Percentiles rank a stretch among this genome's conserved stretches.
Conservation (phyloP, 352 stramenopile genomes). For the Globisporangium paroecandrum region DNA sequence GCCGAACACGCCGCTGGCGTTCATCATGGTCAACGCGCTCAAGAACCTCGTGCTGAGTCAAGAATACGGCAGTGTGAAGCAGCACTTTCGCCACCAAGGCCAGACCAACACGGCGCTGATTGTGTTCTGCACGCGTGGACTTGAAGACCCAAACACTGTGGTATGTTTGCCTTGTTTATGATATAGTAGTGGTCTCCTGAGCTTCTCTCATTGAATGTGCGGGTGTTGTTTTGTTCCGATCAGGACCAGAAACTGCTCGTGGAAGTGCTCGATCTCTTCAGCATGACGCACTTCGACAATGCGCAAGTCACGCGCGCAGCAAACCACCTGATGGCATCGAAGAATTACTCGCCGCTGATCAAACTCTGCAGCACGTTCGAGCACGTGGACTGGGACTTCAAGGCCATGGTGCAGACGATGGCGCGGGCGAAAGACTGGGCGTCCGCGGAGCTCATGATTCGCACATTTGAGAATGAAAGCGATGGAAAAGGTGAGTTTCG, state of each 20-base stretch:
- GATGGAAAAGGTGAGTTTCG: conserved; percentile 1
- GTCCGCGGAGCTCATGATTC: conserved; percentile 41
- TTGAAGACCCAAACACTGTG: neutral
- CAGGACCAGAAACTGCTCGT: conserved; percentile 59
- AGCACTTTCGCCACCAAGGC: neutral
- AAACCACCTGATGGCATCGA: conserved; percentile 26
- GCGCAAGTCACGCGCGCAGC: conserved; percentile 20
- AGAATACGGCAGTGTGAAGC: neutral
- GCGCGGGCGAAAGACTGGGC: conserved; percentile 56
- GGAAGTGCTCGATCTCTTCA: conserved; percentile 55
- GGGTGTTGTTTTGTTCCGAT: neutral
- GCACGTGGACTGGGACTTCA: conserved; percentile 36
- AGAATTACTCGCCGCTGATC: conserved; percentile 52
- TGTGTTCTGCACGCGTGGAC: conserved; percentile 9
- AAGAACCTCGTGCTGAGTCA: conserved; percentile 28
- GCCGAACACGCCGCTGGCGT: conserved; percentile 52
- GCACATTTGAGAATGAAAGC: conserved; percentile 1
- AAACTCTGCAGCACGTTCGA: conserved; percentile 38
- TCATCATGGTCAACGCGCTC: conserved; percentile 55
- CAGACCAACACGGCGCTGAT: conserved; percentile 1
- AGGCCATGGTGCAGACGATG: conserved; percentile 38
- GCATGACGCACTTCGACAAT: conserved; percentile 23
- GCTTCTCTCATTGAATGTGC: neutral
- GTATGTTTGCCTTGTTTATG: neutral
- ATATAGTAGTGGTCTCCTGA: neutral